Evolutionary conservation across 208 protist species (phyloP).

Genomic region (Herpetomonas muscarum): DNA sequence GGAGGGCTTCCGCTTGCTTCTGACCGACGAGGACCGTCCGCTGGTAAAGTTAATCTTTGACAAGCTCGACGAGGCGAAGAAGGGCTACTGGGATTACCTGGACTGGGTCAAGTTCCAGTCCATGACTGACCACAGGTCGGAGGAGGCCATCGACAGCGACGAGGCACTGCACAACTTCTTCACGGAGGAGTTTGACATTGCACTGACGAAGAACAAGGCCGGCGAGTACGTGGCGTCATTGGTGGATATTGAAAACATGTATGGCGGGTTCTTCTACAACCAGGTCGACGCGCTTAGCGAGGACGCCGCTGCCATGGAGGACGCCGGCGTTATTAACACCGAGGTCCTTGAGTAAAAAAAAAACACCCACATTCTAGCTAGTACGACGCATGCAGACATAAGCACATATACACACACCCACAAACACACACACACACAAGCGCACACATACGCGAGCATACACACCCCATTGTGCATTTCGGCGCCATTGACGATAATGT

Average conservation of each 20-base stretch:
- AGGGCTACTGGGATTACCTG: conserved; percentile 58
- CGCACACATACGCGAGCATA: background rate
- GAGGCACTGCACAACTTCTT: conserved; percentile 52
- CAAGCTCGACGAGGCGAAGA: conserved; percentile 35
- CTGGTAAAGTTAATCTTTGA: conserved; percentile 65
- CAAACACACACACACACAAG: background rate
- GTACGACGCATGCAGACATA: background rate
- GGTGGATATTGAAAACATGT: conserved; percentile 77
- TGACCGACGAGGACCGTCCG: conserved; percentile 45
- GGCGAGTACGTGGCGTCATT: conserved; percentile 33
- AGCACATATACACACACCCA: background rate
- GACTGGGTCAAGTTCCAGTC: conserved; percentile 65
- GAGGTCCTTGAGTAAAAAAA: conserved; percentile 55
- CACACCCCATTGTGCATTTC: too few relatives aligned
- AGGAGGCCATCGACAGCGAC: conserved; percentile 27
- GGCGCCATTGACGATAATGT: too few relatives aligned
- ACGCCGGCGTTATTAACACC: conserved; percentile 46
- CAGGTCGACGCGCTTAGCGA: conserved; percentile 62
- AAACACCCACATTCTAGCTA: background rate
- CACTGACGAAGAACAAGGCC: conserved; percentile 10
- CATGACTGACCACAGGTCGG: conserved; percentile 27
- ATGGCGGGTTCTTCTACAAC: conserved; percentile 80
- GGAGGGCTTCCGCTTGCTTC: conserved; percentile 69
- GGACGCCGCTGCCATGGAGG: conserved; percentile 61
- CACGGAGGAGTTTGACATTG: conserved; percentile 72